Percentiles rank a stretch among this genome's conserved stretches.
Conservation (phyloP, 225 moss, liverwort and hornwort species). For the Rhytidiadelphus loreus region DNA sequence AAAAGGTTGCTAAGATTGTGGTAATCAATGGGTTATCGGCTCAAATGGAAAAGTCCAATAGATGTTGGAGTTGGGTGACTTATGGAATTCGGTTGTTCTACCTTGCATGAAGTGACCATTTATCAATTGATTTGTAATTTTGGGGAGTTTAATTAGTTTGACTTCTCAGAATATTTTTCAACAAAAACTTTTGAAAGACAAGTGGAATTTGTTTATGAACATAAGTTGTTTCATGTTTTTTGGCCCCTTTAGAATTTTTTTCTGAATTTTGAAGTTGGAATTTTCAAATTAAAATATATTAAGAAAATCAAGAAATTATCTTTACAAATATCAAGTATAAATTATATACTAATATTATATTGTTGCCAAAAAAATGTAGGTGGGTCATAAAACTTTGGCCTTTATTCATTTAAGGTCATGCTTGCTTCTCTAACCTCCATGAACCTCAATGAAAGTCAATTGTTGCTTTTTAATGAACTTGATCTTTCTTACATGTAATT, state of each 20-base stretch:
- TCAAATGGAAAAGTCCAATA: not conserved
- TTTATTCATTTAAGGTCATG: not conserved
- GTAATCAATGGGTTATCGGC: no score
- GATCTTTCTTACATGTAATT: no score
- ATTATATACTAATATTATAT: no score
- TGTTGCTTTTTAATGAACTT: not conserved
- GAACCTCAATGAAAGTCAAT: not conserved
- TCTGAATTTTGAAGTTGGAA: not conserved
- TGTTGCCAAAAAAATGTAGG: no score
- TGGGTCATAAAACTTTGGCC: not conserved
- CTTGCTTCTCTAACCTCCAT: no score
- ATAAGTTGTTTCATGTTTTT: not conserved
- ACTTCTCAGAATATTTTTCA: not conserved
- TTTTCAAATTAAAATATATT: rapidly evolving
- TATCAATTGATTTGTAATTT: not conserved
- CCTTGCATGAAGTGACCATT: not conserved
- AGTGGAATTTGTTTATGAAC: rapidly evolving
- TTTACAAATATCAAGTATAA: no score
- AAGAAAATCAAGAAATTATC: rapidly evolving
- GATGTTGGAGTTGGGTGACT: not conserved
- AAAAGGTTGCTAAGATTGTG: no score
- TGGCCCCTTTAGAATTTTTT: rapidly evolving
- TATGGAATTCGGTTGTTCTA: not conserved
- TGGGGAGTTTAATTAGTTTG: rapidly evolving
- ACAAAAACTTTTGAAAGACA: no score